Base-by-base conservation (phyloP, 2,329 filamentous ascomycete species). In the Aureobasidium sp. region DNA sequence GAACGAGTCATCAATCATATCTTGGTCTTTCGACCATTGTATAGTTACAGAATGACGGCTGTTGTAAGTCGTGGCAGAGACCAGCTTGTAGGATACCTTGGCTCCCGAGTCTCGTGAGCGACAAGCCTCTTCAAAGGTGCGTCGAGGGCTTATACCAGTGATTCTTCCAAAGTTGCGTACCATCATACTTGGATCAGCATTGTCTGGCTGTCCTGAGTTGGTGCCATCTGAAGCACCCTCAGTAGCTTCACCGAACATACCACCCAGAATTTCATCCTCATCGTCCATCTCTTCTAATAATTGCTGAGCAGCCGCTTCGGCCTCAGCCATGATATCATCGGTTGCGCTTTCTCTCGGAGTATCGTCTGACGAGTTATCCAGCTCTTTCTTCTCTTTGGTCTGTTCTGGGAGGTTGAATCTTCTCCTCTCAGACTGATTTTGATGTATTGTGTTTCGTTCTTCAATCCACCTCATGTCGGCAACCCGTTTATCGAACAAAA, bases 101-200 rank as follows among this genome's bases (percentile, higher is more conserved):
- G 79, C 86, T 3, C 77, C 76, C 1, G 84, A 73, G 64, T 95
- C 89, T 68, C 88, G 85, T 58, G 89, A 81, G 61, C 86, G 84
- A 66, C 90, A 94, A n/a, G 88, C 81, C 67, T 96, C 90, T 66
- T 96, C 90, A 11, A 97, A 71, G 24, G 88, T 77, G 59, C 86
- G 79, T 57, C 82, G 80, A 14, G 91, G 90, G 60, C 74, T 86
- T 25, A 95, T 70, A 6, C 91, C 90, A 12, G 80, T 79, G 74
- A 83, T 84, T 66, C 88, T 89, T 1, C 88, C 90, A 74, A 97
- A 96, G 62, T 96, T 86, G 38, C 87, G 78, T 44, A 95, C 78
- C 1, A 74, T 77, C 22, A 3, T 89, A 69, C 54, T 78, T 81
- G 5, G 72, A 65, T 56, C 44, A 5, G 34, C 41, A 16, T 16